Conservation (phyloP, 1,284 basidiomycete genomes). For the Ustilago sp. region DNA sequence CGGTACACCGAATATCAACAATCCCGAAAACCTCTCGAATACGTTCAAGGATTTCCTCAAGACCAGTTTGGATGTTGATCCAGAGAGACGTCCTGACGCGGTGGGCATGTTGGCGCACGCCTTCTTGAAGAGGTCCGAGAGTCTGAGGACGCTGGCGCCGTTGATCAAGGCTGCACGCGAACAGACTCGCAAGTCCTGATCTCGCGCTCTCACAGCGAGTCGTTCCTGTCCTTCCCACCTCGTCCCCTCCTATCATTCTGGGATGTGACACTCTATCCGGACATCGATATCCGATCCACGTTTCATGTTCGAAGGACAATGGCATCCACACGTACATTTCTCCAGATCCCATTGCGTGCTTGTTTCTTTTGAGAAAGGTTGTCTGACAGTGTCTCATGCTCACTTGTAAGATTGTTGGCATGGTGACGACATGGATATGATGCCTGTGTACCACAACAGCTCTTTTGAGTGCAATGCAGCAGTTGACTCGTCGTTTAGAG, state of each 20-base stretch:
- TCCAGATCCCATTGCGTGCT: background rate
- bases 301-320: conserved; percentile 26
- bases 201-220: background rate
- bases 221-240: background rate
- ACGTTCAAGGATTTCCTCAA: conserved; percentile 93
- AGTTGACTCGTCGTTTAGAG: background rate
- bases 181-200: conserved; percentile 48
- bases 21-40: conserved; percentile 86
- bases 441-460: background rate
- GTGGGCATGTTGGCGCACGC: conserved; percentile 85
- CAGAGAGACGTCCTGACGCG: conserved; percentile 90
- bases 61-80: conserved; percentile 91
- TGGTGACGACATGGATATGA: background rate
- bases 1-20: conserved; percentile 95
- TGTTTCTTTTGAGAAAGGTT: background rate
- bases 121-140: conserved; percentile 85
- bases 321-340: background rate
- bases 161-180: conserved; percentile 94
- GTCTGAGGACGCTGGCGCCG: conserved; percentile 84
- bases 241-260: background rate
- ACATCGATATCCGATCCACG: conserved; percentile 3
- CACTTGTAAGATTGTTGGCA: too few relatives aligned
- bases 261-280: background rate
- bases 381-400: background rate
- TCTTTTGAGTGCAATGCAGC: background rate